Evolutionary conservation across 2,329 filamentous ascomycete species (phyloP), one percentile per base, ranked within the genome.

Genomic region (Helicocarpus griseus): DNA sequence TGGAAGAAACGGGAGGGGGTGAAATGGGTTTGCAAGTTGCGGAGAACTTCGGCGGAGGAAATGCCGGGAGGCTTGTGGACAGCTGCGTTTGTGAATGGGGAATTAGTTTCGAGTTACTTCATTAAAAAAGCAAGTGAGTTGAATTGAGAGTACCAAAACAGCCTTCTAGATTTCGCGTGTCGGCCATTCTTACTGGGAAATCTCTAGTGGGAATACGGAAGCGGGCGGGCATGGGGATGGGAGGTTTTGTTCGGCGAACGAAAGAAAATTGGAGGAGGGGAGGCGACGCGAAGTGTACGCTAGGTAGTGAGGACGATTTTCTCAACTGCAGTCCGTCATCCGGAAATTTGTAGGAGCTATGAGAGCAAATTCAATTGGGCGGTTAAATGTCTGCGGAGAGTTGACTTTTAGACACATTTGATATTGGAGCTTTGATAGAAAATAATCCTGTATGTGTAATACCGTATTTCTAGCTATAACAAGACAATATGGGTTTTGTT

Each of bases 21-120:
- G 77, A 97, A 95, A 58, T 85, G 80, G 19, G 78, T 73, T 73
- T 97, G 89, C 53, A 94, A 83, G 64, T 91, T 85, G 65, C 91
- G 89, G 58, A 98, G 81, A 35, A 94, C 86, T 68, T 95, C 88
- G 48, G 90, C 90, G 31, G 91, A 97, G 66, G 86, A 89, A 62
- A 91, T 81, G 62, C 84, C 86, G 62, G 83, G 77, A 26, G 93
- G 93, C 72, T 98, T 98, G 73, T 95, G 89, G 69, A 98, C 86
- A 68, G 88, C 91, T 95, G 60, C n/a, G 33, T 44, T 50, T 41
- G 35, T n/a, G 9, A 24, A 26, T 9, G 13, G 13, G 8, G 22
- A 9, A 35, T 39, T 29, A 49, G 31, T 49, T 19, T 49, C n/a
- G n/a, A n/a, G n/a, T n/a, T n/a, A n/a, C n/a, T n/a, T n/a, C n/a